Evolutionary conservation across 331 rosid genomes (phyloP), one percentile per base, ranked within the genome.

Genomic region (Rhamnella rubrinervis): DNA sequence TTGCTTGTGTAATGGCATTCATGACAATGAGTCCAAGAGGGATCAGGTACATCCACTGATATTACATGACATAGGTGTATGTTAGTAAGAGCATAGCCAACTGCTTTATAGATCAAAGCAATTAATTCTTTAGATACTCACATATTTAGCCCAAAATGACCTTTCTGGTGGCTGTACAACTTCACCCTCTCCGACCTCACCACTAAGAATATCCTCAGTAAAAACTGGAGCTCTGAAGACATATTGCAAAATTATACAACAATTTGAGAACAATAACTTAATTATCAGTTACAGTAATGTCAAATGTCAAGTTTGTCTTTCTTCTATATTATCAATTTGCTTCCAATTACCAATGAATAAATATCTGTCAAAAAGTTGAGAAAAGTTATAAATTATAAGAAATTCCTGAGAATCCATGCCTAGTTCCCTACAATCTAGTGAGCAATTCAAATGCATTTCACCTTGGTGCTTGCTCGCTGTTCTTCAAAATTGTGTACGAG

Each of bases 1-100:
- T 87, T 76, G 97, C 97, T 89, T 95, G 99, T 65, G 97, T 95
- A 63, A 91, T 44, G 35, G 96, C 97, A 58, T 95, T 95, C 99
- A 91, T 91, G 69, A 95, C 84, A 35, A 95, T 89, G 70, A 95
- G 86, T 82, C 99, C 99, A 11, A 95, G 97, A 31, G 99, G 99
- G 57, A 95, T 91, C 81, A 82, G 20, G 71, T 95, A 95, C 99
- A 95, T 95, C 99, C 99, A 95, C 99, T 95, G 87, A 37, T 57
- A 77, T 31, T 55, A 63, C 17, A 57, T 68, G 79, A 38, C 18
- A 21, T n/a, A 38, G 6, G n/a, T 35, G 52, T 4, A 37, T 28
- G 55, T 44, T 40, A 57, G 51, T 39, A 41, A 49, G 23, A 72
- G 56, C 60, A 72, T 53, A 70, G 46, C 44, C 65, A 63, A 23